Base-by-base conservation (phyloP, 2,329 filamentous ascomycete species). In the Fusarium agapanthi region DNA sequence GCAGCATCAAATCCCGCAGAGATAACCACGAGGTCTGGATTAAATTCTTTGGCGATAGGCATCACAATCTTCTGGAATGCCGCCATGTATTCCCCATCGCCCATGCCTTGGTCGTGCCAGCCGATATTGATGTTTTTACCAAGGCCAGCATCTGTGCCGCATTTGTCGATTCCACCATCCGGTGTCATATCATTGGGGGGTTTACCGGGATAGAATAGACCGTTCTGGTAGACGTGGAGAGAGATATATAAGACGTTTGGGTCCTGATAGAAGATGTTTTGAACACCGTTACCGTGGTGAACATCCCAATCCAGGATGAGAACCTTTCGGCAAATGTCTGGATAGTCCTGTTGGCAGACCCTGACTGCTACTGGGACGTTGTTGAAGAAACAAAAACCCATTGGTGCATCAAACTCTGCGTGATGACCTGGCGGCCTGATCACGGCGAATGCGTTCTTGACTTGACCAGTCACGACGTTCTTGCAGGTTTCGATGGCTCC, bases 311-410 rank as follows among this genome's bases (percentile, higher is more conserved):
- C 96, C 13, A 99, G 86, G 74, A 99, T 96, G 61, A 99, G 83
- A 26, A 99, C 89, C 82, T 97, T 98, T 62, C 94, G 91, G 79
- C 95, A 98, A 14, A 84, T 84, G 7, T 95, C 89, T 4, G 93
- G 93, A 75, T 93, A 96, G 67, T 95, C 91, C 59, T 88, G 85
- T 80, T 97, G 95, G 79, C 95, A 98, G 18, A 95, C 93, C 67
- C 90, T 92, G n/a, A 95, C 92, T 3, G 95, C 95, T 65, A 99
- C 93, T 26, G 94, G 95, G 7, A 98, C 96, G 78, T 99, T 99
- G 84, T 99, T 98, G 84, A 98, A 98, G 66, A 98, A 89, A 80
- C 96, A 99, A 79, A 99, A 99, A 0, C 96, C 96, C 88, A 97
- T 96, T 2, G 95, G 89, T 40, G 91, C 87, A 76, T 96, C 88